Evolutionary conservation across 176 grass and related monocot species (phyloP).

Genomic region (Oryza officinalis): DNA sequence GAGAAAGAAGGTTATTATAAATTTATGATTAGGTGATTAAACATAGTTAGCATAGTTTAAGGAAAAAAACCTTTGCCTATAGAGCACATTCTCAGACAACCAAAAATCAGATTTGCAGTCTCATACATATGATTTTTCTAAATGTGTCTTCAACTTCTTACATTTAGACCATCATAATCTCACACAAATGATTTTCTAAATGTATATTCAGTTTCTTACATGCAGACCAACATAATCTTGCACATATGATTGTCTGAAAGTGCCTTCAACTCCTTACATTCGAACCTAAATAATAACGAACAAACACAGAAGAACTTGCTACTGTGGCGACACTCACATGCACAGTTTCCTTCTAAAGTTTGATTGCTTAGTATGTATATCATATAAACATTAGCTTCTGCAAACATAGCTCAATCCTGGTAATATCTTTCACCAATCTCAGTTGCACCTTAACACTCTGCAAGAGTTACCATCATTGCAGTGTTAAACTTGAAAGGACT

Average conservation of each 20-base stretch:
- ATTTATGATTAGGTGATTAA: neutral
- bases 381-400: neutral
- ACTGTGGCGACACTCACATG: neutral
- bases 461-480: neutral
- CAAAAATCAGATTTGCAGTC: neutral
- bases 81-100: neutral
- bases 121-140: too few species aligned
- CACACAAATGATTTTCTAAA: neutral
- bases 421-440: neutral
- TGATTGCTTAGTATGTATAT: neutral
- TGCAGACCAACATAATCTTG: neutral
- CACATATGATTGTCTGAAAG: neutral
- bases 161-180: too few species aligned
- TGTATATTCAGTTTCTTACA: neutral
- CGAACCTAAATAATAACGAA: neutral
- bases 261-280: neutral
- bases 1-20: neutral
- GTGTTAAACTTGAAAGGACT: neutral
- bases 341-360: neutral
- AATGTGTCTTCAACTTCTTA: too few species aligned
- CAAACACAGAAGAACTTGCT: neutral
- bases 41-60: neutral
- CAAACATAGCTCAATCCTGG: neutral
- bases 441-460: slow-evolving; percentile 4
- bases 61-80: neutral